Evolutionary conservation across 164 flowering plant species (phyloP), one percentile per base, ranked within the genome.

Genomic region (Vitis riparia): DNA sequence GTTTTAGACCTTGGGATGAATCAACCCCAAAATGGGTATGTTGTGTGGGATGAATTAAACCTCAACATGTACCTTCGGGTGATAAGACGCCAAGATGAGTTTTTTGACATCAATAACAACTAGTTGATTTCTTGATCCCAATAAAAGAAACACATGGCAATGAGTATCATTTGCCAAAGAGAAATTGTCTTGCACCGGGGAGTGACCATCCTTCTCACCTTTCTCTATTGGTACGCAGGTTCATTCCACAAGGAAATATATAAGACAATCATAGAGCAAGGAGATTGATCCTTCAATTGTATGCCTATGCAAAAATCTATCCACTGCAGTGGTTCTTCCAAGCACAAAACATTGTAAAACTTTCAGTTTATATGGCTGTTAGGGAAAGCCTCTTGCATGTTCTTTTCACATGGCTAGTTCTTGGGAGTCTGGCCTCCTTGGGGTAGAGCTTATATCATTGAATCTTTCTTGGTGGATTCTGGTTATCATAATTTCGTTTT

Each of bases 271-370:
- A 1, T 79, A 67, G 0, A 73, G 68, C 69, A 84, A 79, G 89
- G 0, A 94, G 94, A 1, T 15, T 89, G 32, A 72, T 91, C 11
- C 94, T 79, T 47, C 97, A 88, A 72, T 72, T 92, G 2, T 90
- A 85, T 58, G 92, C 92, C 6, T 92, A 87, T 64, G 88, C 93
- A 0, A 75, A 86, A 49, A 74, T 82, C 51, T 90, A 91, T 63
- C 97, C 97, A 0, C 75, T 89, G 89, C 94, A 92, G 80, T 84
- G 95, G 81, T 89, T 88, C 65, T 84, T 87, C 2, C 95, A 90
- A 64, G 91, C 95, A 2, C 95, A 90, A 62, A 90, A 88, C 79
- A 86, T 89, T 2, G 93, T 92, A 0, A 88, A 87, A 78, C 95
- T 92, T 5, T 60, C 89, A 55, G 97, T 94, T n/a, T 87, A 72